Evolutionary conservation across 2,329 filamentous ascomycete genomes (phyloP).

Genomic region (Talaromyces sp.): DNA sequence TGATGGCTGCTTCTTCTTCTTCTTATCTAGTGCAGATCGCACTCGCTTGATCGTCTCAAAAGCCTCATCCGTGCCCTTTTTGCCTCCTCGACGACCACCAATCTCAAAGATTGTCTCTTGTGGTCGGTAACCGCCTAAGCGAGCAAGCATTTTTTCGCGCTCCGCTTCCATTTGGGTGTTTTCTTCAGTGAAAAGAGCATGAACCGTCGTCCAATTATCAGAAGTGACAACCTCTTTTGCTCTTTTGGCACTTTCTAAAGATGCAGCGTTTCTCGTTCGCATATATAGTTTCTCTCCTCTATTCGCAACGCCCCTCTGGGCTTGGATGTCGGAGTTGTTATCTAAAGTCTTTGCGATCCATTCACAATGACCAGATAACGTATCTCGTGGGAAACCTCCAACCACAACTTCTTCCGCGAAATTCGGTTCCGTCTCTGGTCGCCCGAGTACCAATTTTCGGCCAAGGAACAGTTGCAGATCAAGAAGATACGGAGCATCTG

Average conservation of each 20-base stretch:
- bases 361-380: constrained; percentile 72
- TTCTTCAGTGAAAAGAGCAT: constrained; percentile 74
- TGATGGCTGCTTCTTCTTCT: constrained; percentile 28
- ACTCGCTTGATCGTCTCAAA: constrained; percentile 48
- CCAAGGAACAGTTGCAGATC: constrained; percentile 93
- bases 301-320: constrained; percentile 67
- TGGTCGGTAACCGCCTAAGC: constrained; percentile 83
- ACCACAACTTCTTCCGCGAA: constrained; percentile 82
- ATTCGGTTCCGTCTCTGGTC: constrained; percentile 59
- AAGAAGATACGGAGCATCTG: constrained; percentile 85
- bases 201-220: constrained; percentile 68
- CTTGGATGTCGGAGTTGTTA: constrained; percentile 69
- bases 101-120: constrained; percentile 97
- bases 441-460: constrained; percentile 74
- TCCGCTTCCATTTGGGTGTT: constrained; percentile 61
- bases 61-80: constrained; percentile 66
- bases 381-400: constrained; percentile 68
- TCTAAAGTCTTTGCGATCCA: constrained; percentile 75
- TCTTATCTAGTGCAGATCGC: constrained; percentile 40
- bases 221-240: constrained; percentile 71
- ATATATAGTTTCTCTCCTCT: constrained; percentile 94
- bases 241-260: constrained; percentile 82
- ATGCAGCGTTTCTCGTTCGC: constrained; percentile 84
- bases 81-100: constrained; percentile 68
- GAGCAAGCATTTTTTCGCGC: constrained; percentile 79